These are phyloP conservation scores for Paracamarosporium sp. DNA, from an alignment of 2,329 filamentous ascomycete genomes.

Conservation along the genomic window DNA sequence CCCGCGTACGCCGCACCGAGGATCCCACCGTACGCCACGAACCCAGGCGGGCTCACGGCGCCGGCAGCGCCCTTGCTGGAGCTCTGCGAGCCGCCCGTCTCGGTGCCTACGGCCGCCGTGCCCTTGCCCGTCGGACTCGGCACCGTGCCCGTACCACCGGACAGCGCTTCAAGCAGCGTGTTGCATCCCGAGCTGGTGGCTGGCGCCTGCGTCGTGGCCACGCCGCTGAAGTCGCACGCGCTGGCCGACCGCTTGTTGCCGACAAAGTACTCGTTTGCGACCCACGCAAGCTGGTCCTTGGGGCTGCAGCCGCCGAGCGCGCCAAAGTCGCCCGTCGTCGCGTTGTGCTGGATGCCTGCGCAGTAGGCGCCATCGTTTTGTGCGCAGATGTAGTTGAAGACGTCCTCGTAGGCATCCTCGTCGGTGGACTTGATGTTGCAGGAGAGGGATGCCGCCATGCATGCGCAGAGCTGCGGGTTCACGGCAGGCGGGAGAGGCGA, in stretches of 20 bases:
- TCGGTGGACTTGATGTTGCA: slow-evolving; percentile 73
- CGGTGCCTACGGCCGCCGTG: slow-evolving; percentile 20
- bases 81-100: slow-evolving; percentile 13
- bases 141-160: slow-evolving; percentile 63
- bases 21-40: slow-evolving; percentile 32
- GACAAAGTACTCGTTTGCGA: slow-evolving; percentile 73
- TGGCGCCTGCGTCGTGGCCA: slow-evolving; percentile 63
- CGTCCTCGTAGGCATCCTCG: slow-evolving; percentile 64
- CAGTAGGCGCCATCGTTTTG: slow-evolving; percentile 60
- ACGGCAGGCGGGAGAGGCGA: slow-evolving; percentile 81
- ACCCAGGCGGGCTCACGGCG: slow-evolving; percentile 23
- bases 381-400: slow-evolving; percentile 79
- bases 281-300: slow-evolving; percentile 74
- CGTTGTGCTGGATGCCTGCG: slow-evolving; percentile 71
- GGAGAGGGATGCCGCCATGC: slow-evolving; percentile 76
- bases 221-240: slow-evolving; percentile 75
- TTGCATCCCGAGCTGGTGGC: slow-evolving; percentile 61
- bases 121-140: slow-evolving; percentile 39
- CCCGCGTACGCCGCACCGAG: slow-evolving; percentile 28
- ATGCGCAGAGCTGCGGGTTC: slow-evolving; percentile 79
- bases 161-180: slow-evolving; percentile 65
- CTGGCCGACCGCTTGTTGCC: slow-evolving; percentile 53
- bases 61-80: slow-evolving; percentile 32
- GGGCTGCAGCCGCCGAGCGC: slow-evolving; percentile 77
- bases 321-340: slow-evolving; percentile 72